A percentile compares a stretch with the other conserved stretches of the same genome.
Conservation (phyloP, 345 rosid species). For the Syzygium aromaticum region DNA sequence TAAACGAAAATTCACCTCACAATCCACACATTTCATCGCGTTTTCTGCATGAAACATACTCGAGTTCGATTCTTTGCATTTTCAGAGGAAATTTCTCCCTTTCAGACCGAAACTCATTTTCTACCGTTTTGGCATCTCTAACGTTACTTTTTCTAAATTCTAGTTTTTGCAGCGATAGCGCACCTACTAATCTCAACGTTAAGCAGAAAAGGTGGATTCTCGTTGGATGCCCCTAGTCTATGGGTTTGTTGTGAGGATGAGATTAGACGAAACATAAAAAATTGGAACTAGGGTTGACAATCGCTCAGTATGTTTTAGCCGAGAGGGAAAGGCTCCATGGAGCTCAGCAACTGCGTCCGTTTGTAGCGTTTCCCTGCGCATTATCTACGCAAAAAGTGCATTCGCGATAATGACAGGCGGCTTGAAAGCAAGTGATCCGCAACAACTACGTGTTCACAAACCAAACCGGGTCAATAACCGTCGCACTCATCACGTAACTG, state of each 20-base stretch:
- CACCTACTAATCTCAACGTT: background rate
- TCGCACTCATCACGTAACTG: background rate
- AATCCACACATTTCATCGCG: background rate
- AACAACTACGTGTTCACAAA: background rate
- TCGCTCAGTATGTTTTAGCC: constrained; percentile 8
- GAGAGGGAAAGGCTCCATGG: constrained; percentile 9
- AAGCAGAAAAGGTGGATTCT: background rate
- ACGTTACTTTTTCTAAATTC: background rate
- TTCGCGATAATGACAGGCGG: background rate
- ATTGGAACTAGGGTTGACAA: constrained; percentile 22
- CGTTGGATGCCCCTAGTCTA: background rate
- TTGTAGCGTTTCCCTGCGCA: constrained; percentile 3
- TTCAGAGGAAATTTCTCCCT: background rate
- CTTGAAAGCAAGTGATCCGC: background rate
- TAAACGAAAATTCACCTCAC: background rate
- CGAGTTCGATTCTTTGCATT: background rate
- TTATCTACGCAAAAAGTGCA: background rate
- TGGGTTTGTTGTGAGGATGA: constrained; percentile 3
- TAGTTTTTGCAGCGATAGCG: background rate
- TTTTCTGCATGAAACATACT: background rate
- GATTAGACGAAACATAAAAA: constrained; percentile 3
- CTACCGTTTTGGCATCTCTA: background rate
- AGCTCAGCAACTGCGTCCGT: constrained; percentile 33
- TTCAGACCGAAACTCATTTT: background rate
- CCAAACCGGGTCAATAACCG: background rate